These are phyloP conservation scores for Batrachochytrium dendrobatidis DNA, from an alignment of 371 early-diverging fungal species.

Conservation along the genomic window DNA sequence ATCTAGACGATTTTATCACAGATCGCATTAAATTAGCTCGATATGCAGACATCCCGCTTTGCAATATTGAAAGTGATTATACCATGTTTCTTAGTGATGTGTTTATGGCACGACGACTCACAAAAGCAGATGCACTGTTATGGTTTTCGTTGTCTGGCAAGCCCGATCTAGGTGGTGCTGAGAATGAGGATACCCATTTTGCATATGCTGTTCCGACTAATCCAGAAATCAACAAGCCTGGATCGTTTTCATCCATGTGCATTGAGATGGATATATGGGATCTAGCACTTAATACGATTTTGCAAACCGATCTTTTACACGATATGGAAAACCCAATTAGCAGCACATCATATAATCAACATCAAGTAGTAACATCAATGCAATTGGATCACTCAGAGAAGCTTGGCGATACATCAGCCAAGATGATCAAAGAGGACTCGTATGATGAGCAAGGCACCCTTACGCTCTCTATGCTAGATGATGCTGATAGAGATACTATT, in stretches of 20 bases:
- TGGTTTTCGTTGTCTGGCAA: constrained; percentile 81
- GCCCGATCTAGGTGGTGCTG: constrained; percentile 88
- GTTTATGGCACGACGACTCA: constrained; percentile 69
- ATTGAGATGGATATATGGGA: constrained; percentile 77
- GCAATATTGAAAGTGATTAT: constrained; percentile 80
- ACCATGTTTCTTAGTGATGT: constrained; percentile 74
- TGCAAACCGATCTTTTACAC: constrained; percentile 65
- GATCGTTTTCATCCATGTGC: constrained; percentile 69
- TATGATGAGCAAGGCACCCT: constrained; percentile 3
- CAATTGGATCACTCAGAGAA: no score
- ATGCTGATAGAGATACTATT: constrained; percentile 54
- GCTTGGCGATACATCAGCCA: not conserved
- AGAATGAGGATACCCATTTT: constrained; percentile 67
- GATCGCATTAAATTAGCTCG: constrained; percentile 69
- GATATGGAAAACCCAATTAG: constrained; percentile 33
- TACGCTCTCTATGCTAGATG: not conserved
- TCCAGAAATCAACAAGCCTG: constrained; percentile 68
- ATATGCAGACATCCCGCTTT: constrained; percentile 81
- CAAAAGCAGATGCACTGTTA: constrained; percentile 65
- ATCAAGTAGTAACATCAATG: not conserved
- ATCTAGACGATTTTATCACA: constrained; percentile 61
- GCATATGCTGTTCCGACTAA: constrained; percentile 46
- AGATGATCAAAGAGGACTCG: no score
- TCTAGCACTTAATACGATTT: constrained; percentile 72
- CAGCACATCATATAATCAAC: not conserved